phyloP scores from a whole-genome alignment of 1,139 yeast genomes.

The Candida mesenterica region DNA sequence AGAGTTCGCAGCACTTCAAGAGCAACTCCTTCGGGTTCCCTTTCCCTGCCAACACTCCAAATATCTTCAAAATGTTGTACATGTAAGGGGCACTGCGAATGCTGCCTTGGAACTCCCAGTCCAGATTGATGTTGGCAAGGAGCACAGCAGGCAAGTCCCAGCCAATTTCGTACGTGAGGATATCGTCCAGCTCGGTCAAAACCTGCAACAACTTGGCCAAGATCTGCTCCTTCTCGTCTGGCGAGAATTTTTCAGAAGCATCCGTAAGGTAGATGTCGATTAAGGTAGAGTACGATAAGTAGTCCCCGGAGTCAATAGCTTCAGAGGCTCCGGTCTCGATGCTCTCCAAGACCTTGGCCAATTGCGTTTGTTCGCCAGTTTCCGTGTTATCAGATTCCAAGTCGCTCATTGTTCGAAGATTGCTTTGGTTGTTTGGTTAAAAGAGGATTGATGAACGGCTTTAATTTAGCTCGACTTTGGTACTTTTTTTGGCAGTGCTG shows the following conservation, averaged over 20 bases:
- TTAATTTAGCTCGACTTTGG: too few relatives aligned
- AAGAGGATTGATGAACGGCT: background rate
- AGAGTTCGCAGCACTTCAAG: constrained; percentile 63
- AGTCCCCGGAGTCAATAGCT: constrained; percentile 51
- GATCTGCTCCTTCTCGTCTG: constrained; percentile 44
- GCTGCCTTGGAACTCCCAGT: constrained; percentile 13
- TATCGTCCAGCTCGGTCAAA: constrained; percentile 39
- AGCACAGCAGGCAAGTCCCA: constrained; percentile 83
- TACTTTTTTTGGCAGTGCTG: too few relatives aligned
- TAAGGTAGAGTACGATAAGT: constrained; percentile 67
- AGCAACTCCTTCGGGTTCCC: constrained; percentile 84
- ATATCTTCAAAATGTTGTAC: constrained; percentile 45
- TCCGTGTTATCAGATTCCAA: constrained; percentile 5
- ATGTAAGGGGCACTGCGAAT: constrained; percentile 36
- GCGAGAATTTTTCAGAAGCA: constrained; percentile 38
- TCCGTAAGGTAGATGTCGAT: constrained; percentile 60
- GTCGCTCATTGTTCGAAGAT: constrained; percentile 5
- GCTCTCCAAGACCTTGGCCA: constrained; percentile 28
- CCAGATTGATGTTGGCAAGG: constrained; percentile 41
- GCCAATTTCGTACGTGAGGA: constrained; percentile 66
- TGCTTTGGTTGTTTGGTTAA: background rate
- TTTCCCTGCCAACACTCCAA: constrained; percentile 54
- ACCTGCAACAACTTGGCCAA: constrained; percentile 31
- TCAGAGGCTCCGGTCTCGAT: constrained; percentile 38
- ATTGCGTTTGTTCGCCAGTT: constrained; percentile 2